phyloP scores from a whole-genome alignment of 441 rosid species.

The Bocquillonia castaneifolia region DNA sequence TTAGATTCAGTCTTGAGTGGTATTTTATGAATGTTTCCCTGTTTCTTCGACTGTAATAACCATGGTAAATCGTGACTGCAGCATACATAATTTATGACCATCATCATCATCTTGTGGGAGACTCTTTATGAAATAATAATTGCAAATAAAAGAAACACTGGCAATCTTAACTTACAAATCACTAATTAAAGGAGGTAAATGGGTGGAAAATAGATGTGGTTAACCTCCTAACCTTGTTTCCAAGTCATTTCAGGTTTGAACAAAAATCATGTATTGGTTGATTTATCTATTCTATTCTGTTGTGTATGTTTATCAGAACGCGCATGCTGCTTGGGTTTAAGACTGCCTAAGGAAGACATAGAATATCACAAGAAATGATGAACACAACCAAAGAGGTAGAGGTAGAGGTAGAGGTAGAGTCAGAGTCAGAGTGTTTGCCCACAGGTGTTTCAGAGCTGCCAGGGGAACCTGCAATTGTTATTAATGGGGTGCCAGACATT shows the following conservation, averaged over 20 bases:
- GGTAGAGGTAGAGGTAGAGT: too few relatives aligned
- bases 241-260: too few relatives aligned
- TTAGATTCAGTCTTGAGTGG: neutral
- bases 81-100: neutral
- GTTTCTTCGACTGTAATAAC: too few relatives aligned
- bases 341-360: neutral
- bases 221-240: too few relatives aligned
- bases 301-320: too few relatives aligned
- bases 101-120: neutral
- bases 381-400: constrained; percentile 28
- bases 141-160: too few relatives aligned
- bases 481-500: constrained; percentile 61
- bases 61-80: neutral
- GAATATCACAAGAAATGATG: constrained; percentile 38
- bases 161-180: too few relatives aligned
- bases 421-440: constrained; percentile 30
- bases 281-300: too few relatives aligned
- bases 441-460: constrained; percentile 45
- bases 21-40: neutral
- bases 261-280: too few relatives aligned
- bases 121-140: neutral
- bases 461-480: constrained; percentile 76
- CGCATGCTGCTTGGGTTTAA: too few relatives aligned
- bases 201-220: too few relatives aligned
- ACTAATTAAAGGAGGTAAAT: too few relatives aligned